Percentiles rank a stretch among this genome's conserved stretches.
Conservation (phyloP, 495 filamentous ascomycete genomes). For the Xylaria scruposa region DNA sequence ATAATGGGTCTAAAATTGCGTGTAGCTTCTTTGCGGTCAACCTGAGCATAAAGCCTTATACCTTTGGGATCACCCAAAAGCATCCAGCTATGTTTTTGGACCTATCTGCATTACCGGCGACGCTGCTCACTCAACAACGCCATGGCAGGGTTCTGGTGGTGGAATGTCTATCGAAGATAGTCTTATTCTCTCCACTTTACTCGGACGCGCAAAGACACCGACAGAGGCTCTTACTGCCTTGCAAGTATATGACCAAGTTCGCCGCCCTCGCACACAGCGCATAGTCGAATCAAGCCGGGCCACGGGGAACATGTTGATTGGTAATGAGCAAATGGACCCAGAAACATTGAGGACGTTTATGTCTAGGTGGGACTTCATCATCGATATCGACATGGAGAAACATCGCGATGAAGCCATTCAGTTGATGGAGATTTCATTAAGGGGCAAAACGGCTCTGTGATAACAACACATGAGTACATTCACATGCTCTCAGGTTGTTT, state of each 20-base stretch:
- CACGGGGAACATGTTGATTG: conserved; percentile 25
- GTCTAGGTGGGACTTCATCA: conserved; percentile 37
- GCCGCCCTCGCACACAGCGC: conserved; percentile 35
- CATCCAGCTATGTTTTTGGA: conserved; percentile 33
- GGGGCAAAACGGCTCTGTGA: not conserved
- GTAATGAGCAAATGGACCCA: not conserved
- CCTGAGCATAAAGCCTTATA: conserved; percentile 25
- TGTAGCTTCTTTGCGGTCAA: conserved; percentile 11
- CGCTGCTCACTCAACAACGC: conserved; percentile 50
- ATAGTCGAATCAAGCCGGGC: conserved; percentile 45
- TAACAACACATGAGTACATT: not conserved
- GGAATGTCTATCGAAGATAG: conserved; percentile 51
- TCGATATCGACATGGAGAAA: conserved; percentile 31
- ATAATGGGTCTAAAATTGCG: not conserved
- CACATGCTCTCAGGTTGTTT: not conserved
- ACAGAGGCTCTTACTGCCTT: conserved; percentile 30
- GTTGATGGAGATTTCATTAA: not conserved
- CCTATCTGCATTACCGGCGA: conserved; percentile 48
- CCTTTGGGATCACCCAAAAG: conserved; percentile 31
- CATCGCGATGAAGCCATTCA: conserved; percentile 32
- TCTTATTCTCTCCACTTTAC: conserved; percentile 39
- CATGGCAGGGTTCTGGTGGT: conserved; percentile 46
- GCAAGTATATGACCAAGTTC: conserved; percentile 32
- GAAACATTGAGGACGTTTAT: conserved; percentile 15
- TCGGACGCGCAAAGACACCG: conserved; percentile 33